Evolutionary conservation across 2,329 filamentous ascomycete species (phyloP).

Genomic region (Cladosporium sp.): DNA sequence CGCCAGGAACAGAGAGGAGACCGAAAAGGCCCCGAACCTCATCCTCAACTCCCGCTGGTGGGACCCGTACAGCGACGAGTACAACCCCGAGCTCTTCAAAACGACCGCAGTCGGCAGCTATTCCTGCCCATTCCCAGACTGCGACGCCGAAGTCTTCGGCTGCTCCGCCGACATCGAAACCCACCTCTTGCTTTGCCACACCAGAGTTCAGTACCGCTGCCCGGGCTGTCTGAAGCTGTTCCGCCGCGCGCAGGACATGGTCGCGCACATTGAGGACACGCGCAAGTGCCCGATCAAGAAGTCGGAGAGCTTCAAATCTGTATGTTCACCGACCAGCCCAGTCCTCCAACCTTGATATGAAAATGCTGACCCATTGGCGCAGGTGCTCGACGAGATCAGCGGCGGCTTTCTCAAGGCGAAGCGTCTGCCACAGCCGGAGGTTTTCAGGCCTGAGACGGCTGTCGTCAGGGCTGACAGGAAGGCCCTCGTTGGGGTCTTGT

Average conservation of each 20-base stretch:
- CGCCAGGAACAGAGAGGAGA: slow-evolving; percentile 10
- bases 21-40: background rate
- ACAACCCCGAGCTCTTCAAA: slow-evolving; percentile 45
- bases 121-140: slow-evolving; percentile 49
- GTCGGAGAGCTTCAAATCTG: slow-evolving; percentile 29
- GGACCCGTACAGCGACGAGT: slow-evolving; percentile 45
- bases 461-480: slow-evolving; percentile 12
- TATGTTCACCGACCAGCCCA: slow-evolving; percentile 7
- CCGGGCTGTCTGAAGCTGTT: slow-evolving; percentile 37
- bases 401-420: slow-evolving; percentile 33
- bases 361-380: background rate
- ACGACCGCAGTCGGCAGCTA: slow-evolving; percentile 40
- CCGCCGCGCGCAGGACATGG: slow-evolving; percentile 31
- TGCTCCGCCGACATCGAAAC: slow-evolving; percentile 26
- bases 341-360: background rate
- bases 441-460: slow-evolving; percentile 9
- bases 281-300: slow-evolving; percentile 32
- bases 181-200: slow-evolving; percentile 22
- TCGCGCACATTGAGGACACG: slow-evolving; percentile 36
- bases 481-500: slow-evolving; percentile 11
- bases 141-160: slow-evolving; percentile 33
- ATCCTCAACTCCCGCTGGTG: slow-evolving; percentile 6
- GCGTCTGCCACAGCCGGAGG: slow-evolving; percentile 15
- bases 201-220: slow-evolving; percentile 32
- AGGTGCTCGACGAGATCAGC: slow-evolving; percentile 34